Base-by-base conservation (phyloP, 768 basidiomycete genomes). In the Mrakia hoshinonis region DNA sequence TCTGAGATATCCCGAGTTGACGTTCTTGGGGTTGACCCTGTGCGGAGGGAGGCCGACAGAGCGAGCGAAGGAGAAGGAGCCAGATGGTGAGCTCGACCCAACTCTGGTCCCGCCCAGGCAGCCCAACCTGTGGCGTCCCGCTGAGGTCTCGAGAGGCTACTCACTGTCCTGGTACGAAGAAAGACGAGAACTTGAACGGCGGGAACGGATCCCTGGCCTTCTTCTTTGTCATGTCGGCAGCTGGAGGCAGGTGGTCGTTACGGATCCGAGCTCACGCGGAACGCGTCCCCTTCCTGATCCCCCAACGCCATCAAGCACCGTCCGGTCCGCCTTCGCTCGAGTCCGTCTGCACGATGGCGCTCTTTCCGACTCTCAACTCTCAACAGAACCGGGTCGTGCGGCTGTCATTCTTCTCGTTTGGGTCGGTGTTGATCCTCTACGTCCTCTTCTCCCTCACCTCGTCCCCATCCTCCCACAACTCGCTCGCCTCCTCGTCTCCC, bases 1-100 rank as follows among this genome's bases (percentile, higher is more conserved):
- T 76, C 91, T 91, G 67, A 91, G 82, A 77, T 92, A 93, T 7
- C 85, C 86, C 10, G 89, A 86, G 39, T 85, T 86, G 78, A 86
- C 83, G 75, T 92, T 88, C 77, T 92, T 92, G 43, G 88, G 89
- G 78, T 91, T 91, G 39, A 86, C 84, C 69, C 89, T 91, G 75
- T 13, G 66, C 62, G 34, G 68, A 43, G 39, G 55, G 15, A 55
- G n/a, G n/a, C n/a, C n/a, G n/a, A n/a, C n/a, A n/a, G n/a, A n/a
- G n/a, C 24, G 55, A 6, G 47, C 67, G 36, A 26, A 36, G 54
- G 61, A 48, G 43, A 43, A 69, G 54, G 39, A 22, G 65, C 18
- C 64, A 76, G 67, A 79, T 73, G 65, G 67, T 61, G 51, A 63
- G 66, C 66, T 51, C 46, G 48, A 49, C 48, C 18, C 46, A 24